Evolutionary conservation across 345 rosid species (phyloP), one percentile per base, ranked within the genome.

Genomic region (Sisymbrium altissimum): DNA sequence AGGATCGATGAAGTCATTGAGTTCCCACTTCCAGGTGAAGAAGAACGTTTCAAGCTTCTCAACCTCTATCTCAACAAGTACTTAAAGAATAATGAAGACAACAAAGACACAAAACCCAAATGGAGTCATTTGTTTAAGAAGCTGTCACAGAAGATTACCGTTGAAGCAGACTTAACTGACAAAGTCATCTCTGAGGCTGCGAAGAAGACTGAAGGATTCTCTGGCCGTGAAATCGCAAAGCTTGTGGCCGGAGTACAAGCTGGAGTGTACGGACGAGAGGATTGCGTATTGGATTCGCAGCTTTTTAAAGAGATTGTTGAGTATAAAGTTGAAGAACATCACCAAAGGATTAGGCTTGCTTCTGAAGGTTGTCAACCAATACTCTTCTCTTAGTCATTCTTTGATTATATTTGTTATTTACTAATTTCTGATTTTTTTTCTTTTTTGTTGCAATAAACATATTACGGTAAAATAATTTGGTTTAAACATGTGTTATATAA

Each of bases 161-260:
- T 90, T 49, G 74, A 83, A 60, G 73, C 3, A 21, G 94, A 86
- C 57, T 27, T 95, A 45, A 80, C 97, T 3, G 98, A 87, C 12
- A 76, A 92, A 9, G 82, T 85, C 58, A 68, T 95, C 23, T 70
- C 60, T 23, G 96, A 88, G 65, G 98, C 99, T 62, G 99, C 98
- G 1, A 82, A 66, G 81, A 88, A 82, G 81, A 90, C 84, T 0
- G 92, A 92, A 73, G 98, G 98, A 9, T 95, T 95, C 84, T 92
- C 97, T 12, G 97, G 97, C 36, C 92, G 98, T 38, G 99, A 92
- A 83, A 92, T 90, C 52, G 97, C 99, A 0, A 95, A 95, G 83
- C 93, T 92, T 19, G 84, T 92, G 75, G 99, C 98, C 14, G 73
- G 97, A 38, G 86, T 92, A 18, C 99, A 92, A 76, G 99, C 99